phyloP scores from a whole-genome alignment of 2,329 filamentous ascomycete species.

The Ceratocystis smalleyi region DNA sequence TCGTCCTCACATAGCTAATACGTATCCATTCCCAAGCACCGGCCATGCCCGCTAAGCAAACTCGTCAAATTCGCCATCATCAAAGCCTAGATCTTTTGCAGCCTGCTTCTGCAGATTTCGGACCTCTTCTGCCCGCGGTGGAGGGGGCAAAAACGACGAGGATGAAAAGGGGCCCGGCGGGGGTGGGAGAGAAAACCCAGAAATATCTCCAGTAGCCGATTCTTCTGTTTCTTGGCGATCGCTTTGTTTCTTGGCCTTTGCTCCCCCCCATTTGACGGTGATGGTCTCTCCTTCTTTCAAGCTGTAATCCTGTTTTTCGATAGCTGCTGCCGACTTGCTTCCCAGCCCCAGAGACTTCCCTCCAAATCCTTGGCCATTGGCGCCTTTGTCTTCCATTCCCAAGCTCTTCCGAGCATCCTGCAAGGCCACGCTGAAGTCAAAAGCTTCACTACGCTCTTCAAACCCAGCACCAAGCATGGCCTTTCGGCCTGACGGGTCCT shows the following conservation, averaged over 20 bases:
- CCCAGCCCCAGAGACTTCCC: constrained; percentile 24
- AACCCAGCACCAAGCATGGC: constrained; percentile 74
- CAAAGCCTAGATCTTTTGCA: constrained; percentile 57
- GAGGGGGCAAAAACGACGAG: constrained; percentile 43
- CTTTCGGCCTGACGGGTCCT: constrained; percentile 58
- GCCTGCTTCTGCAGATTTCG: constrained; percentile 44
- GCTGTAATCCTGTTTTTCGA: constrained; percentile 59
- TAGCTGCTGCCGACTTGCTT: constrained; percentile 25
- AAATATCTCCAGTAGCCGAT: constrained; percentile 22
- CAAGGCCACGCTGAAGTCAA: constrained; percentile 68
- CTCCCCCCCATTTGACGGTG: constrained; percentile 37
- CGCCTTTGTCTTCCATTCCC: constrained; percentile 36
- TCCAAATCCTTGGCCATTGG: constrained; percentile 6
- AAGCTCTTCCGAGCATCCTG: constrained; percentile 62
- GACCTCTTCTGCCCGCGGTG: constrained; percentile 46
- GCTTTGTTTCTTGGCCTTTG: constrained; percentile 30
- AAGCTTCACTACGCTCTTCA: constrained; percentile 71
- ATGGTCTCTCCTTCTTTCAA: constrained; percentile 85
- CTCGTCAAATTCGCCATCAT: constrained; percentile 79
- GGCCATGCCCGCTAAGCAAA: constrained; percentile 36
- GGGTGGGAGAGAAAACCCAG: constrained; percentile 35
- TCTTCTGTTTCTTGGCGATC: constrained; percentile 16
- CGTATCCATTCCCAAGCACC: not conserved
- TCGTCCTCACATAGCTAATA: no score
- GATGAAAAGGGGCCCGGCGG: constrained; percentile 40